Evolutionary conservation across 257 asterid species (phyloP).

Genomic region (Catharanthus roseus): DNA sequence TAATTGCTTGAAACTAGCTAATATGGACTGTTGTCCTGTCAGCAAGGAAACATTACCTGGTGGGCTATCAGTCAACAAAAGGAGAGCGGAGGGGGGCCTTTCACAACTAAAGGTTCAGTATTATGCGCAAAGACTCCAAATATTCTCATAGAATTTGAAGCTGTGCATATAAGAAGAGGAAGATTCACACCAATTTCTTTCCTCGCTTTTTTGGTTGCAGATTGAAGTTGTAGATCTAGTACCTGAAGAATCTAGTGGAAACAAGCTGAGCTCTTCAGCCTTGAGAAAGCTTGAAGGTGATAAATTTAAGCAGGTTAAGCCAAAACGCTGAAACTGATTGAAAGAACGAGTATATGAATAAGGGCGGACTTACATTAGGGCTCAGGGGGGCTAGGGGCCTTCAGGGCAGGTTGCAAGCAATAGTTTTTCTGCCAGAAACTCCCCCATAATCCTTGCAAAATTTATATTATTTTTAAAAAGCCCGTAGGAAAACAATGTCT

Average conservation of each 20-base stretch:
- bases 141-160: background rate
- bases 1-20: slow-evolving; percentile 10
- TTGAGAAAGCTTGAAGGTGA: slow-evolving; percentile 69
- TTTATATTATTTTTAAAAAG: too few species aligned
- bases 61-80: slow-evolving; percentile 75
- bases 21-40: slow-evolving; percentile 26
- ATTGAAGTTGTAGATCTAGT: slow-evolving; percentile 83
- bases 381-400: too few species aligned
- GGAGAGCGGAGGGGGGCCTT: slow-evolving; percentile 75
- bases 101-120: slow-evolving; percentile 56
- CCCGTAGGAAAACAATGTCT: too few species aligned
- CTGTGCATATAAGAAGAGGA: too few species aligned
- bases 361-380: too few species aligned
- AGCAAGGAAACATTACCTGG: slow-evolving; percentile 89
- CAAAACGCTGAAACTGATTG: slow-evolving; percentile 24
- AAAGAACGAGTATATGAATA: too few species aligned
- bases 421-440: too few species aligned
- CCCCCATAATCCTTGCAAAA: too few species aligned
- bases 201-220: slow-evolving; percentile 23
- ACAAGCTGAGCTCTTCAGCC: slow-evolving; percentile 74
- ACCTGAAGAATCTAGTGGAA: slow-evolving; percentile 55
- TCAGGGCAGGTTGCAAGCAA: too few species aligned
- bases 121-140: background rate
- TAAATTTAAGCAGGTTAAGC: slow-evolving; percentile 35
- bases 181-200: background rate